A percentile compares a stretch with the other conserved stretches of the same genome.
These are phyloP conservation scores for Phytopythium oedochilum DNA, from an alignment of 352 stramenopile species.

Conservation along the genomic window DNA sequence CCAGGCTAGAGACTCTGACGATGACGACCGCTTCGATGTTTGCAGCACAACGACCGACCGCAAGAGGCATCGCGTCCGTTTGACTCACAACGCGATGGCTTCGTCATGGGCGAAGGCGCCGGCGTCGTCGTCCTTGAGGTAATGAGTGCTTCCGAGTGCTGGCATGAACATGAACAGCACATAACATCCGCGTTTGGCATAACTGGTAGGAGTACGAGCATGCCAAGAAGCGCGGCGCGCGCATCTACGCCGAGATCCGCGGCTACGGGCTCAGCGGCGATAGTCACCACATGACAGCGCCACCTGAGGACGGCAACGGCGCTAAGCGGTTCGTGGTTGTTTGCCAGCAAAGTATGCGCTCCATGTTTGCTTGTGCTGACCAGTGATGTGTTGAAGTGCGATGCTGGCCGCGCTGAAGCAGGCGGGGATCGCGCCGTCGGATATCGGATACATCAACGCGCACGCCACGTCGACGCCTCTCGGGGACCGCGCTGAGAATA, in stretches of 20 bases:
- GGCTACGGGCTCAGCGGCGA: slow-evolving; percentile 96
- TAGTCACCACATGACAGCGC: slow-evolving; percentile 91
- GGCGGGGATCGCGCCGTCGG: slow-evolving; percentile 60
- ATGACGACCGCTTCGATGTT: not conserved
- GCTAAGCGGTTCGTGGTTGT: slow-evolving; percentile 29
- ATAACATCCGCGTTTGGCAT: not conserved
- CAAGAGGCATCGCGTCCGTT: slow-evolving; percentile 93
- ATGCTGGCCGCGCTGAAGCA: slow-evolving; percentile 91
- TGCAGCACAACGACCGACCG: slow-evolving; percentile 92
- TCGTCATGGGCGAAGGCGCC: slow-evolving; percentile 94
- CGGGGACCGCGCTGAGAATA: slow-evolving; percentile 94
- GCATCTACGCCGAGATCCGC: slow-evolving; percentile 93
- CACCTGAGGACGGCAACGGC: slow-evolving; percentile 59
- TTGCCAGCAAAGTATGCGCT: not conserved
- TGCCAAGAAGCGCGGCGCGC: slow-evolving; percentile 88
- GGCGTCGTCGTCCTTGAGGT: slow-evolving; percentile 66
- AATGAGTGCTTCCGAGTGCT: not conserved
- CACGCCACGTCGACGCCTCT: slow-evolving; percentile 98
- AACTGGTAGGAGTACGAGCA: slow-evolving; percentile 78
- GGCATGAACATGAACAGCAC: not conserved
- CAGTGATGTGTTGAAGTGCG: slow-evolving; percentile 29
- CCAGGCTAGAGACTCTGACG: not conserved
- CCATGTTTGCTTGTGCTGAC: not conserved
- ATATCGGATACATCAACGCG: slow-evolving; percentile 97
- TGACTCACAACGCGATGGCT: slow-evolving; percentile 93